Evolutionary conservation across 148 eudicot genomes (phyloP).

Genomic region (Camellia japonica): DNA sequence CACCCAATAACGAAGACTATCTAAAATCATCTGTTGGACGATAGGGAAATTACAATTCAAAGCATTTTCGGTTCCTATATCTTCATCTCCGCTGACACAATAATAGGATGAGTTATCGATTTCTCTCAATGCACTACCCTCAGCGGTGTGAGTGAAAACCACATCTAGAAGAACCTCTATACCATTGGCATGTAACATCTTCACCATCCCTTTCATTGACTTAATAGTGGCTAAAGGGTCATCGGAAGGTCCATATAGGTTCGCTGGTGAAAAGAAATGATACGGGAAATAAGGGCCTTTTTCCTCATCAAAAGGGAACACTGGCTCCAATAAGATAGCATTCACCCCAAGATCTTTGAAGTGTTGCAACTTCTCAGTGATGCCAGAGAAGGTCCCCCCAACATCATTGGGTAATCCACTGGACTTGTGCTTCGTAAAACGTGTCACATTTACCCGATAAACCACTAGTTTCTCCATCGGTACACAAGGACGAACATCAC

Average conservation of each 20-base stretch:
- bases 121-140: slow-evolving; percentile 38
- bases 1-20: slow-evolving; percentile 87
- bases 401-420: slow-evolving; percentile 53
- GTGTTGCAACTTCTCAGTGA: slow-evolving; percentile 68
- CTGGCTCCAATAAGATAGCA: slow-evolving; percentile 75
- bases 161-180: slow-evolving; percentile 90
- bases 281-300: slow-evolving; percentile 75
- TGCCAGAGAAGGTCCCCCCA: slow-evolving; percentile 73
- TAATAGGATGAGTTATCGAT: slow-evolving; percentile 62
- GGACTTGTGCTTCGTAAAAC: slow-evolving; percentile 67
- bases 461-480: slow-evolving; percentile 77
- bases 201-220: slow-evolving; percentile 88
- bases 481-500: slow-evolving; percentile 55
- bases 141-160: slow-evolving; percentile 75
- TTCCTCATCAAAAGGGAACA: slow-evolving; percentile 56
- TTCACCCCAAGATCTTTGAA: slow-evolving; percentile 78
- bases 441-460: slow-evolving; percentile 66
- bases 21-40: slow-evolving; percentile 75
- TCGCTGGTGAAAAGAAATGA: slow-evolving; percentile 69
- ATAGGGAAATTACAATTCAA: slow-evolving; percentile 82
- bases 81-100: slow-evolving; percentile 29
- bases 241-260: slow-evolving; percentile 55
- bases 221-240: slow-evolving; percentile 45
- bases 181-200: slow-evolving; percentile 72
- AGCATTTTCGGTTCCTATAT: slow-evolving; percentile 33